Conservation (phyloP, 2,329 filamentous ascomycete species). For the Cercospora zeae-maydis region DNA sequence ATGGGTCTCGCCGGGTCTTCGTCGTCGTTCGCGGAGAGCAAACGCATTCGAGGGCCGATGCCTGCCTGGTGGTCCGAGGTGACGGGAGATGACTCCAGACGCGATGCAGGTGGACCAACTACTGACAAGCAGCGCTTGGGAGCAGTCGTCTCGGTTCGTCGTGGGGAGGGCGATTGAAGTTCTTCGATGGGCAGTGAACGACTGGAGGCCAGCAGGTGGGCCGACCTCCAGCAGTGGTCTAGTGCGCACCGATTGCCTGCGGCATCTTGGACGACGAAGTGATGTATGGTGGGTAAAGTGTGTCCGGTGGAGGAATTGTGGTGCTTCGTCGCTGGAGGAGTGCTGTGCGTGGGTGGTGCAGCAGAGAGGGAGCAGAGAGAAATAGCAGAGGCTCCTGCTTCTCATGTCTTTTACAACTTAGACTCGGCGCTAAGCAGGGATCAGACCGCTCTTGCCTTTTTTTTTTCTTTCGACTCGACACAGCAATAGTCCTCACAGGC, state of each 20-base stretch:
- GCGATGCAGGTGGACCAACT: slow-evolving; percentile 14
- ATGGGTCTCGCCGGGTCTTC: slow-evolving; percentile 27
- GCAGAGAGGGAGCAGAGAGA: slow-evolving; percentile 9
- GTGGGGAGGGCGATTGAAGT: slow-evolving; percentile 22
- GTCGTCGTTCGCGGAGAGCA: slow-evolving; percentile 25
- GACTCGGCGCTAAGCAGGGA: slow-evolving; percentile 10
- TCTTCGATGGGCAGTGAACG: slow-evolving; percentile 31
- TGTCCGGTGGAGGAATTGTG: slow-evolving; percentile 11
- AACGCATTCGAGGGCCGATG: slow-evolving; percentile 15
- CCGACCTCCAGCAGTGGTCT: slow-evolving; percentile 35
- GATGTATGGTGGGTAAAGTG: slow-evolving; percentile 21
- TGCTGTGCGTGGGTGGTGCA: slow-evolving; percentile 2
- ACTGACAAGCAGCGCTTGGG: slow-evolving; percentile 25
- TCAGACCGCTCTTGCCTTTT: slow-evolving; percentile 1
- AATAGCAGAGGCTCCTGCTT: not conserved
- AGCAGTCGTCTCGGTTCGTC: slow-evolving; percentile 26
- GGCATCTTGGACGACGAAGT: slow-evolving; percentile 38
- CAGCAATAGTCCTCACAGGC: not conserved
- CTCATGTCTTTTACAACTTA: not conserved
- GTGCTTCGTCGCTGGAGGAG: slow-evolving; percentile 25
- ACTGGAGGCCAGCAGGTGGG: slow-evolving; percentile 32
- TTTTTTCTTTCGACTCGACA: not conserved
- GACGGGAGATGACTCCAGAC: not conserved
- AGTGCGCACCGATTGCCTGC: slow-evolving; percentile 36
- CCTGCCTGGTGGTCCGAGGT: slow-evolving; percentile 9